phyloP scores from a whole-genome alignment of 805 yeast species.

The Clavispora santaluciae region DNA sequence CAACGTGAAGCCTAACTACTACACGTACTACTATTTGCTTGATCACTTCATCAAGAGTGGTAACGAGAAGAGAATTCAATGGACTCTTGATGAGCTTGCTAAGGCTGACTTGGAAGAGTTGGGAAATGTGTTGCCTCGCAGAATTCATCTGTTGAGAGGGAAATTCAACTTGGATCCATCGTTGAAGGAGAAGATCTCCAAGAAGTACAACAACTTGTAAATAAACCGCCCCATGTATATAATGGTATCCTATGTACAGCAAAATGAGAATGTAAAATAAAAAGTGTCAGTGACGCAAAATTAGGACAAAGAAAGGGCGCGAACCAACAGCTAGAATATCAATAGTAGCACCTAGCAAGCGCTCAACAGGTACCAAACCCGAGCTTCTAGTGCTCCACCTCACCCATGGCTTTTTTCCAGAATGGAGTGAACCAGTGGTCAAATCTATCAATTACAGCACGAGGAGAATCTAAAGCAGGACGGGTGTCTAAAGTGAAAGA shows the following conservation, averaged over 20 bases:
- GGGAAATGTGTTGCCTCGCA: constrained; percentile 39
- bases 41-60: constrained; percentile 30
- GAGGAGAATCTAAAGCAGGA: constrained; percentile 78
- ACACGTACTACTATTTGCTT: constrained; percentile 46
- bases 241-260: constrained; percentile 1
- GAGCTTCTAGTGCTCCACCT: constrained; percentile 4
- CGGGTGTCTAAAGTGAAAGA: constrained; percentile 90
- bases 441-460: constrained; percentile 64
- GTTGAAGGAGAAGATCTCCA: constrained; percentile 8
- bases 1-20: constrained; percentile 40
- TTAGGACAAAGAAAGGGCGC: not conserved
- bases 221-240: constrained; percentile 1
- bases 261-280: not conserved
- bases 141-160: constrained; percentile 19
- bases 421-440: constrained; percentile 61
- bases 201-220: constrained; percentile 1
- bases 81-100: constrained; percentile 36
- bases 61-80: constrained; percentile 28
- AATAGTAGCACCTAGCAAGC: no score
- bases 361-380: not conserved
- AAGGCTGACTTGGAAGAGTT: constrained; percentile 22
- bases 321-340: no score
- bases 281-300: not conserved
- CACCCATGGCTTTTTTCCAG: constrained; percentile 70
- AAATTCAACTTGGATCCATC: constrained; percentile 15